Evolutionary conservation across 2,329 filamentous ascomycete species (phyloP).

Genomic region (Leptographium galeiforme): DNA sequence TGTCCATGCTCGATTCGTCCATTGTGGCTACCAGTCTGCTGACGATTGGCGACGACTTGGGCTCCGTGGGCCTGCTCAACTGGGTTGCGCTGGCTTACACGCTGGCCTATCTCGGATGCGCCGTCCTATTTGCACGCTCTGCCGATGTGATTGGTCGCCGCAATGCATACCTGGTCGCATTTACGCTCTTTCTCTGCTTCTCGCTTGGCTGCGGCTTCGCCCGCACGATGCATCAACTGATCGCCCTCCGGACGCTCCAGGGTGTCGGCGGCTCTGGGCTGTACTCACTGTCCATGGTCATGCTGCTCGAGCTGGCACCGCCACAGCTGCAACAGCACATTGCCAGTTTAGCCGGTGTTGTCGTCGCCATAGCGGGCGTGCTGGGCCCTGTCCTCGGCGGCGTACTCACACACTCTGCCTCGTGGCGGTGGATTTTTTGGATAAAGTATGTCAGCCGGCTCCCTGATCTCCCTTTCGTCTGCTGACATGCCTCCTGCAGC

Average conservation of each 20-base stretch:
- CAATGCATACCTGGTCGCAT: slow-evolving; percentile 34
- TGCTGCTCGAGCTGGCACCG: slow-evolving; percentile 36
- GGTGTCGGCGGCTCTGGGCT: slow-evolving; percentile 39
- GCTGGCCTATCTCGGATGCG: slow-evolving; percentile 41
- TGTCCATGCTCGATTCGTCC: slow-evolving; percentile 45
- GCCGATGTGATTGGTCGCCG: slow-evolving; percentile 42
- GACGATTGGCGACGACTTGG: slow-evolving; percentile 39
- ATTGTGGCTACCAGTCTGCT: slow-evolving; percentile 47
- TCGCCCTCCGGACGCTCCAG: slow-evolving; percentile 34
- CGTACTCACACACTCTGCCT: slow-evolving; percentile 32
- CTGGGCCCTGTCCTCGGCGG: slow-evolving; percentile 39
- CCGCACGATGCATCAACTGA: slow-evolving; percentile 29
- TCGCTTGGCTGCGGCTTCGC: slow-evolving; percentile 41
- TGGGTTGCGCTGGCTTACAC: slow-evolving; percentile 45
- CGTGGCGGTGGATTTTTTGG: slow-evolving; percentile 45
- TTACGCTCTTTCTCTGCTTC: slow-evolving; percentile 40
- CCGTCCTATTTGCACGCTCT: slow-evolving; percentile 39
- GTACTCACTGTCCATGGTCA: slow-evolving; percentile 44
- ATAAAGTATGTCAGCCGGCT: slow-evolving; percentile 32
- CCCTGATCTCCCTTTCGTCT: not conserved
- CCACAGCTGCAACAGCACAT: slow-evolving; percentile 26
- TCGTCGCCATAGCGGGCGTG: slow-evolving; percentile 34
- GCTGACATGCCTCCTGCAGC: slow-evolving; percentile 19
- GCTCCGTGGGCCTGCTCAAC: slow-evolving; percentile 29
- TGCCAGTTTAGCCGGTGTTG: slow-evolving; percentile 32